Evolutionary conservation across 306 rosid species (phyloP).

Genomic region (Dalbergia cultrata): DNA sequence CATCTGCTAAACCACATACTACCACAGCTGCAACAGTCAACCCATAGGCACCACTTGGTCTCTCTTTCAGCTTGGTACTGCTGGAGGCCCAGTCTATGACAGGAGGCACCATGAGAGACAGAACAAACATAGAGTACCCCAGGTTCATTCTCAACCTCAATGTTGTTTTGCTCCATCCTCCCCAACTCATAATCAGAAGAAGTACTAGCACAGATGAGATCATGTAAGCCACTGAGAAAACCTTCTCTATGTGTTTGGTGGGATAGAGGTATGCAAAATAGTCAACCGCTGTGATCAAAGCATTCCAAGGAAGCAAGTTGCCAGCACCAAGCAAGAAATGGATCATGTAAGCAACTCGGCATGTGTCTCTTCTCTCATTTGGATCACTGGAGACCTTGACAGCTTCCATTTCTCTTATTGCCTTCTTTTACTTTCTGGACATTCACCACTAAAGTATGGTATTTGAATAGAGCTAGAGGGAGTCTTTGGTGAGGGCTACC

Average conservation of each 20-base stretch:
- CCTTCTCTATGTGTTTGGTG: constrained; percentile 73
- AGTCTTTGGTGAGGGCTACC: constrained; percentile 6
- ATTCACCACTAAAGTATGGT: constrained; percentile 49
- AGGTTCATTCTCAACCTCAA: constrained; percentile 67
- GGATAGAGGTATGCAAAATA: constrained; percentile 87
- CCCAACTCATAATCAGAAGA: constrained; percentile 71
- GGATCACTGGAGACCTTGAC: constrained; percentile 56
- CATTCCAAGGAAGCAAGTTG: constrained; percentile 97
- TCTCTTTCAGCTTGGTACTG: constrained; percentile 35
- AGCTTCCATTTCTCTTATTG: constrained; percentile 58
- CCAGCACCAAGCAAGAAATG: constrained; percentile 95
- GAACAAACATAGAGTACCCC: constrained; percentile 55
- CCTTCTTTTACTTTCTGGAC: constrained; percentile 27
- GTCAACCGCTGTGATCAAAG: constrained; percentile 91
- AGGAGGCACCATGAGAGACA: constrained; percentile 80
- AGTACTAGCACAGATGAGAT: constrained; percentile 71
- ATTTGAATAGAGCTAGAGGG: constrained; percentile 59
- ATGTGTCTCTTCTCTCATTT: constrained; percentile 60
- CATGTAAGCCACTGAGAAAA: constrained; percentile 80
- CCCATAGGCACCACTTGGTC: constrained; percentile 61
- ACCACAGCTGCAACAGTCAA: constrained; percentile 55
- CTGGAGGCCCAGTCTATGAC: constrained; percentile 65
- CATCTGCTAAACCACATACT: constrained; percentile 72
- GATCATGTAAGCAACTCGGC: constrained; percentile 76
- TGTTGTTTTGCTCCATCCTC: constrained; percentile 68